A percentile compares a stretch with the other conserved stretches of the same genome.
Evolutionary conservation across 2,329 filamentous ascomycete genomes (phyloP).

Genomic region (Pseudonectria buxi): DNA sequence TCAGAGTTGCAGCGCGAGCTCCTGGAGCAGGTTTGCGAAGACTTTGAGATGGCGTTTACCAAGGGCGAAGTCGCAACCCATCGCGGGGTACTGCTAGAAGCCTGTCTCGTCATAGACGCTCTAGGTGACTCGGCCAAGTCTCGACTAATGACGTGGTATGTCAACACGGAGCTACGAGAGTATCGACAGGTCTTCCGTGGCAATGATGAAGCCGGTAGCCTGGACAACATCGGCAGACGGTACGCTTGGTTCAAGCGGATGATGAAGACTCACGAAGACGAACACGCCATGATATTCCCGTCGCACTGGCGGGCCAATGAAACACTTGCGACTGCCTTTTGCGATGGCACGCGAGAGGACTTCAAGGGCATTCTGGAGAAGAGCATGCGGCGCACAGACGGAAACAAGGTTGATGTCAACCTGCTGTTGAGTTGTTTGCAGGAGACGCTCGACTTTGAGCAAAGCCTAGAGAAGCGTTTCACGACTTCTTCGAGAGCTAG

Average conservation of each 20-base stretch:
- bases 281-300: constrained; percentile 85
- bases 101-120: constrained; percentile 90
- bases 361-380: constrained; percentile 88
- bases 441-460: constrained; percentile 95
- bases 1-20: constrained; percentile 88
- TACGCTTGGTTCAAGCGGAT: constrained; percentile 97
- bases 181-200: constrained; percentile 94
- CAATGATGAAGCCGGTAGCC: constrained; percentile 89
- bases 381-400: constrained; percentile 72
- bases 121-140: constrained; percentile 79
- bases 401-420: constrained; percentile 81
- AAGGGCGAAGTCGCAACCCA: constrained; percentile 72
- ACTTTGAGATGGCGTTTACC: constrained; percentile 92
- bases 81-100: constrained; percentile 69
- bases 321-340: constrained; percentile 83
- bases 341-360: constrained; percentile 90
- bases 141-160: constrained; percentile 89
- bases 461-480: constrained; percentile 80
- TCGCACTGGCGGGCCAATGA: constrained; percentile 84
- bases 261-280: constrained; percentile 91
- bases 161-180: constrained; percentile 92
- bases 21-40: constrained; percentile 96
- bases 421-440: constrained; percentile 82
- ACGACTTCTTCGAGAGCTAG: constrained; percentile 67
- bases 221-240: constrained; percentile 92